A percentile compares a stretch with the other conserved stretches of the same genome.
Conservation (phyloP, 306 rosid species). For the Cicer arietinum region DNA sequence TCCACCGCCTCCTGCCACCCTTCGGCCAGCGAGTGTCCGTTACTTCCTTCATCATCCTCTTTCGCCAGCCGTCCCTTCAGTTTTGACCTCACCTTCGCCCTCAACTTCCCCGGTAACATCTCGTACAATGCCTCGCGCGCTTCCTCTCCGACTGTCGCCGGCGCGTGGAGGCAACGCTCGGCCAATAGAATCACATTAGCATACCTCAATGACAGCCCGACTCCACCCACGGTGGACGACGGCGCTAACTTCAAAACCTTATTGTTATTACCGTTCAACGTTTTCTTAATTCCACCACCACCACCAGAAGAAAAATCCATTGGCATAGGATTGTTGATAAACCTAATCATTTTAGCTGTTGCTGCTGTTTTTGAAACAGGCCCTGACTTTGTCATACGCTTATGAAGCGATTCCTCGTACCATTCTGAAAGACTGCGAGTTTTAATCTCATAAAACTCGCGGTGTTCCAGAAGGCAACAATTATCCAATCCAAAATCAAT, state of each 20-base stretch:
- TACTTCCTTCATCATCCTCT: conserved; percentile 28
- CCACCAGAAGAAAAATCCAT: neutral
- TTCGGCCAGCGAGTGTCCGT: conserved; percentile 45
- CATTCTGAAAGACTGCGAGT: neutral
- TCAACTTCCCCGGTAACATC: conserved; percentile 65
- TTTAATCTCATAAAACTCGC: conserved; percentile 20
- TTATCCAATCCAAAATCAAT: neutral
- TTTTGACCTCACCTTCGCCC: conserved; percentile 52
- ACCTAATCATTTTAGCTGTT: neutral
- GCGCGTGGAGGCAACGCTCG: conserved; percentile 59
- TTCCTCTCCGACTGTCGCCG: conserved; percentile 46
- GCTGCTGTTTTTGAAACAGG: conserved; percentile 41
- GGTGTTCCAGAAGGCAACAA: conserved; percentile 46
- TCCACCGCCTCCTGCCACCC: conserved; percentile 78
- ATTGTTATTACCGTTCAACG: neutral
- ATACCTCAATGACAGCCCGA: conserved; percentile 60
- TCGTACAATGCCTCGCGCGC: conserved; percentile 60
- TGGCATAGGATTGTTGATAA: conserved; percentile 18
- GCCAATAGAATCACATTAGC: conserved; percentile 62
- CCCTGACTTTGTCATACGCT: conserved; percentile 40
- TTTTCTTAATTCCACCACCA: neutral
- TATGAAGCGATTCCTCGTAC: conserved; percentile 1
- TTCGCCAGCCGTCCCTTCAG: conserved; percentile 46
- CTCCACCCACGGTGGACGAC: conserved; percentile 63
- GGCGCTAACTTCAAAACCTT: conserved; percentile 52